Conservation (phyloP, 441 rosid species). For the Monsonia emarginata region DNA sequence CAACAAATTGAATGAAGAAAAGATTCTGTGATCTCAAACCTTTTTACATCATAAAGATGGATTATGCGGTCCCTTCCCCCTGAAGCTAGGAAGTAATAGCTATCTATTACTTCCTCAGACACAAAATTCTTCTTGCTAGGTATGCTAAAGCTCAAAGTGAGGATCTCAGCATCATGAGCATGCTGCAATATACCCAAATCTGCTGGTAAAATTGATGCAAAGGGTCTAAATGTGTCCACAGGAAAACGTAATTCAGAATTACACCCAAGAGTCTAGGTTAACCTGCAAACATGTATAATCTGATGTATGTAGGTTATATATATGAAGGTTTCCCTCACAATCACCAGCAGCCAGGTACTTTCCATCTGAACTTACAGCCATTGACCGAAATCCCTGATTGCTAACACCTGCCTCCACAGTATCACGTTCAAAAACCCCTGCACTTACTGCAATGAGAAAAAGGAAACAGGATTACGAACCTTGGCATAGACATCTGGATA, state of each 20-base stretch:
- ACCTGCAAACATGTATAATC: conserved; percentile 61
- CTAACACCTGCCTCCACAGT: conserved; percentile 38
- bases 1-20: conserved; percentile 19
- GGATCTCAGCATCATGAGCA: conserved; percentile 68
- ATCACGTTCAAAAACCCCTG: conserved; percentile 69
- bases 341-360: conserved; percentile 79
- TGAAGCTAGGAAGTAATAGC: conserved; percentile 58
- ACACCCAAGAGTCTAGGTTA: conserved; percentile 11
- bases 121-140: conserved; percentile 26
- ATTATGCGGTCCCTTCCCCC: conserved; percentile 64
- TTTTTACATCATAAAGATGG: conserved; percentile 65
- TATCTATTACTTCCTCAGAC: conserved; percentile 27
- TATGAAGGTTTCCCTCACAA: conserved; percentile 74
- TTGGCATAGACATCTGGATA: conserved; percentile 4
- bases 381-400: conserved; percentile 58
- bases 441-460: conserved; percentile 35
- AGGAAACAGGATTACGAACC: conserved; percentile 8
- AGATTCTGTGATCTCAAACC: conserved; percentile 31
- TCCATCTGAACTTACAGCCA: conserved; percentile 71
- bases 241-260: conserved; percentile 8
- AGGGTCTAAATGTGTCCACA: not conserved
- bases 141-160: conserved; percentile 65
- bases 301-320: conserved; percentile 51
- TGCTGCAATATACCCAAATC: conserved; percentile 32
- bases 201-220: not conserved